Base-by-base conservation (phyloP, 2,329 filamentous ascomycete genomes). In the Monilinia fructigena region DNA sequence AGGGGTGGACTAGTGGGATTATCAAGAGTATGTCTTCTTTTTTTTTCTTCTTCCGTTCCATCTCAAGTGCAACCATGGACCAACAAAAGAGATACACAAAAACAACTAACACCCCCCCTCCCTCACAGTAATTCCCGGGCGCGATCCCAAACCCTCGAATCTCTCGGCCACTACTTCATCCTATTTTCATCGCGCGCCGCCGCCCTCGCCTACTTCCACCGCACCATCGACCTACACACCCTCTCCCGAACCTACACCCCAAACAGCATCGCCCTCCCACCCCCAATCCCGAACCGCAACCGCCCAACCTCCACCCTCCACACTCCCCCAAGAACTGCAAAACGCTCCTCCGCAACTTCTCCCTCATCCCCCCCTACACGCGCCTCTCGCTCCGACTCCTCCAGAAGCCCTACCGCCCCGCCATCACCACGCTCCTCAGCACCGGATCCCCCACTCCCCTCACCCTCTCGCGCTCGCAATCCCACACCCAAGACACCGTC, bases 1-100 rank as follows among this genome's bases (percentile, higher is more conserved):
- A 89, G 68, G 83, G 83, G 52, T 93, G 90, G 90, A 81, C 84
- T 12, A 82, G 81, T 65, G 85, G 86, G 38, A 86, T 92, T 66
- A 78, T 81, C 50, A 85, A 86, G 77, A 80, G 84, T 84, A 76
- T 28, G 47, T 8, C 26, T 47, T n/a, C 6, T n/a, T n/a, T 47
- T n/a, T 4, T 47, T n/a, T 8, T n/a, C 31, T 38, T 16, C 20
- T n/a, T 16, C 10, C n/a, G 7, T 10, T 12, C 16, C 20, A 20
- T 14, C 38, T 14, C 38, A 11, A 5, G 12, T 40, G 8, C 11
- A 42, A 16, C 12, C 40, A 42, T 3, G 3, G 12, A 16, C 40
- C 12, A 16, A 42, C 14, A 35, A 11, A n/a, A 66, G 58, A 42
- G 11, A 26, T 65, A 26, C 14, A n/a, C 12, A 45, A 35, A 12